Percentiles rank a stretch among this genome's conserved stretches.
Evolutionary conservation across 2,329 filamentous ascomycete species (phyloP).

Genomic region (Periconia sp.): DNA sequence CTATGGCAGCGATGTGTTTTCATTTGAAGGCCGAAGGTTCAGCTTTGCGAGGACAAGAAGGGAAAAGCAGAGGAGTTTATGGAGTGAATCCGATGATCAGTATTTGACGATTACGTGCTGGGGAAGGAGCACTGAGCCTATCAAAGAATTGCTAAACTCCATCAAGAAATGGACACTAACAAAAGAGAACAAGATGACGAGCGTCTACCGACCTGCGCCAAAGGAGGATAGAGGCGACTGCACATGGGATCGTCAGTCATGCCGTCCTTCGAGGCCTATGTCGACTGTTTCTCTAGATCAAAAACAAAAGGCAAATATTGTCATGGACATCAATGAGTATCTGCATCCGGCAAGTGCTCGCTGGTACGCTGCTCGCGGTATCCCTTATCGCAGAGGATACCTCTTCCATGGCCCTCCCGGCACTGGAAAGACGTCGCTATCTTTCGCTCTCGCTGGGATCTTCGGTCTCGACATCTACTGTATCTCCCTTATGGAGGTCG

Average conservation of each 20-base stretch:
- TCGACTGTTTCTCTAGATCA: conserved; percentile 76
- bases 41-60: conserved; percentile 48
- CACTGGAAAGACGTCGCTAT: conserved; percentile 71
- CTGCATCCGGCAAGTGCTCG: conserved; percentile 71
- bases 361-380: conserved; percentile 86
- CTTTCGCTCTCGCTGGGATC: conserved; percentile 52
- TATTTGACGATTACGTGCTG: conserved; percentile 54
- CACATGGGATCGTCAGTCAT: conserved; percentile 50
- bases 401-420: conserved; percentile 81
- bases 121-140: conserved; percentile 55
- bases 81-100: conserved; percentile 45
- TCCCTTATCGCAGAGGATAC: conserved; percentile 85
- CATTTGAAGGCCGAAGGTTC: conserved; percentile 48
- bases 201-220: conserved; percentile 53
- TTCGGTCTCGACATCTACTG: conserved; percentile 56
- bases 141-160: conserved; percentile 54
- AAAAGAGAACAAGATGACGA: conserved; percentile 51
- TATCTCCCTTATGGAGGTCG: conserved; percentile 66
- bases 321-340: conserved; percentile 79
- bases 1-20: conserved; percentile 54
- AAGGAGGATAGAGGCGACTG: conserved; percentile 43
- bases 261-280: conserved; percentile 73
- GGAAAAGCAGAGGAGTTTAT: conserved; percentile 28
- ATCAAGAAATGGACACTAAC: conserved; percentile 53
- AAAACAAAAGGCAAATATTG: conserved; percentile 68